phyloP scores from a whole-genome alignment of 78 protist genomes.

The Ministeria vibrans region DNA sequence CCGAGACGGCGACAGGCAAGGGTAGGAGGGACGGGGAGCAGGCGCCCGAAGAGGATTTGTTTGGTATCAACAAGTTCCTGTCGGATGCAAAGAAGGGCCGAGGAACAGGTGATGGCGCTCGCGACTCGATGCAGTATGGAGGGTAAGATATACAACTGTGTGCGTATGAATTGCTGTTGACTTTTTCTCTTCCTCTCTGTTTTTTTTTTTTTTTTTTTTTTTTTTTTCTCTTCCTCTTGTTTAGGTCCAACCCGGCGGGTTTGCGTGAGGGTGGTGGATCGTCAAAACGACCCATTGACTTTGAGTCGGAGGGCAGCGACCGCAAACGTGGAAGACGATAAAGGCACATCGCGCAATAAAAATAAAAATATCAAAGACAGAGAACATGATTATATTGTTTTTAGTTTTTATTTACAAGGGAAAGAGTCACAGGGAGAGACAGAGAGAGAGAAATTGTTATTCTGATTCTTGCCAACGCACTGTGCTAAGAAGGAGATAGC shows the following conservation, averaged over 20 bases:
- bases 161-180: conserved; percentile 5
- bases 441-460: too few relatives aligned
- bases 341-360: too few relatives aligned
- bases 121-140: background rate
- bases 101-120: conserved; percentile 39
- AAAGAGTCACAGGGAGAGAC: too few relatives aligned
- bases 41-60: background rate
- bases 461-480: too few relatives aligned
- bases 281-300: too few relatives aligned
- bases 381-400: too few relatives aligned
- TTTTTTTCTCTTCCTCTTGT: background rate
- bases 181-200: conserved; percentile 28
- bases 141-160: conserved; percentile 19
- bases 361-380: too few relatives aligned
- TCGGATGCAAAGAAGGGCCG: conserved; percentile 51
- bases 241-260: background rate
- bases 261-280: too few relatives aligned
- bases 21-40: conserved; percentile 3
- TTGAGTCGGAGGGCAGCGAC: too few relatives aligned
- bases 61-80: conserved; percentile 20
- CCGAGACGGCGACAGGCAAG: too few relatives aligned
- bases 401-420: too few relatives aligned
- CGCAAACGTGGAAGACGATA: too few relatives aligned
- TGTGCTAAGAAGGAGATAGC: conserved; percentile 30
- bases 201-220: background rate